These are phyloP conservation scores for Diaporthe ilicicola DNA, from an alignment of 2,329 filamentous ascomycete genomes.

Conservation along the genomic window DNA sequence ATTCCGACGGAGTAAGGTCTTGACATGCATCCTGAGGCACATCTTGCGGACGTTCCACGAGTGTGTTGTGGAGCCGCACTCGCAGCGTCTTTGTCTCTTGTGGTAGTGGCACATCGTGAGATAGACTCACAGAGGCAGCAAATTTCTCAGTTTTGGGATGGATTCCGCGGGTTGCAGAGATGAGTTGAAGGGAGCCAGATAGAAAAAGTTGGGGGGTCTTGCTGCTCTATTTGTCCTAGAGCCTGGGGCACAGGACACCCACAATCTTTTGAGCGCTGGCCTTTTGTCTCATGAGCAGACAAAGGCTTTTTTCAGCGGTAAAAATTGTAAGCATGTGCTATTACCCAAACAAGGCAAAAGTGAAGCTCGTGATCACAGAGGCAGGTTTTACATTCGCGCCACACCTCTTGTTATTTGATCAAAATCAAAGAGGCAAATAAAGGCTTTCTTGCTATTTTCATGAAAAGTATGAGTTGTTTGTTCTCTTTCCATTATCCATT, in stretches of 20 bases:
- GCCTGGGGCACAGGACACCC: background rate
- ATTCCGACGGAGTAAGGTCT: background rate
- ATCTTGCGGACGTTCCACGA: background rate
- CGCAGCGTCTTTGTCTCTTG: background rate
- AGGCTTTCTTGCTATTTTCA: no score
- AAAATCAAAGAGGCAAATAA: background rate
- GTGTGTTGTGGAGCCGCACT: background rate
- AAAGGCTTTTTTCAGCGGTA: background rate
- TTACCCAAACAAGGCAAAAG: background rate
- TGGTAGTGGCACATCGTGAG: background rate
- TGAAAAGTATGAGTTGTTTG: no score
- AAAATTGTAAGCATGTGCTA: background rate
- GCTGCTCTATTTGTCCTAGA: background rate
- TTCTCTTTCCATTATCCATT: background rate
- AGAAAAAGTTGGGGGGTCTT: background rate
- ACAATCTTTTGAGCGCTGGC: background rate
- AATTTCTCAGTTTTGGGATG: background rate
- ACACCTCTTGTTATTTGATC: no score
- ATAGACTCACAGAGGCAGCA: background rate
- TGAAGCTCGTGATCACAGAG: background rate
- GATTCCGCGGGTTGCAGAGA: background rate
- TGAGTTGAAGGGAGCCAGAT: no score
- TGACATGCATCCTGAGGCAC: background rate
- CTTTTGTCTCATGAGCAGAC: background rate
- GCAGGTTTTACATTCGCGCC: background rate